Base-by-base conservation (phyloP, 1,139 yeast species). In the Citeromyces siamensis region DNA sequence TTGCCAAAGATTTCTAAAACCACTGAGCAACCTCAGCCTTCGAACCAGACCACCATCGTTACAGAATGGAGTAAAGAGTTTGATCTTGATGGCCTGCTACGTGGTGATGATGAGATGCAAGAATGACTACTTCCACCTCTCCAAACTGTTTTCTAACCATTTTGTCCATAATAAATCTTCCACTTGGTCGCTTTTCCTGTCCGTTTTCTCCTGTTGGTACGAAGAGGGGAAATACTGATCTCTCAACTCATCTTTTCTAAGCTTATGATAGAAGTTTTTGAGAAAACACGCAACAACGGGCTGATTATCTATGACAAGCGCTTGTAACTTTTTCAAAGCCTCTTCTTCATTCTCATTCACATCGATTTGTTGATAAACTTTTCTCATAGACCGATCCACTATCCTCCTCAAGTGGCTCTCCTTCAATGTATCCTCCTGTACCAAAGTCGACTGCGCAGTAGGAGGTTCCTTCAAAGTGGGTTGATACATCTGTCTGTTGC, bases 21-120 rank as follows among this genome's bases (percentile, higher is more conserved):
- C 10, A 55, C 56, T 12, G 48, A 45, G 27, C 47, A 44, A 13
- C 48, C 41, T 27, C 54, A 50, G 39, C 51, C 57, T 17, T 52
- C 58, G 18, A 93, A 81, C 49, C 82, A 81, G 52, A 82, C 93
- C 35, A 75, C 83, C 12, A 72, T 90, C 49, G 98, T 93, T 17
- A 62, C 70, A n/a, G 70, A 75, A 47, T 90, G 98, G 97, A 81
- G 97, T 13, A 71, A 83, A 55, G 98, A 88, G 59, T 88, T 90
- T 53, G 95, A 86, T 56, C 67, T 90, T 48, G 96, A 84, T 53
- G 86, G 85, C 6, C 66, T 88, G 46, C 75, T 83, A 23, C 14
- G 28, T n/a, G 28, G 28, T 5, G 28, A 8, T 23, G 28, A 23
- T 23, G 28, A 23, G 28, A 23, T 23, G 28, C 6, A 23, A 14